phyloP scores from a whole-genome alignment of 805 yeast species.

The Starmerella floris region DNA sequence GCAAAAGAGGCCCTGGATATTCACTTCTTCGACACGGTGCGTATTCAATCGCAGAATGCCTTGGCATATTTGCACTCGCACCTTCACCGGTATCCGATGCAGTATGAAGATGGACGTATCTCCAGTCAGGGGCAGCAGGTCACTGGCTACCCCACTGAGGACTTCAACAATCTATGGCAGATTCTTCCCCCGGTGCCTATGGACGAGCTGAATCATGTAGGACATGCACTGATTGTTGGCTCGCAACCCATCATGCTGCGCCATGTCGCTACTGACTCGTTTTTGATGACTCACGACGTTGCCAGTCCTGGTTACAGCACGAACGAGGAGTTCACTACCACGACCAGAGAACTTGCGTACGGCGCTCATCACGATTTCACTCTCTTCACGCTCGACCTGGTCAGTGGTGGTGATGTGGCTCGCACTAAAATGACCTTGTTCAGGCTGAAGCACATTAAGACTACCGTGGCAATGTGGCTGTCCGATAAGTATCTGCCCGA shows the following conservation, averaged over 20 bases:
- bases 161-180: slow-evolving; percentile 69
- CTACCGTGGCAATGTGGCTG: slow-evolving; percentile 78
- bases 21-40: slow-evolving; percentile 47
- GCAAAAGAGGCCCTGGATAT: slow-evolving; percentile 54
- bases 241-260: slow-evolving; percentile 58
- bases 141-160: slow-evolving; percentile 75
- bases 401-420: slow-evolving; percentile 23
- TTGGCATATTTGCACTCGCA: slow-evolving; percentile 66
- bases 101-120: slow-evolving; percentile 91
- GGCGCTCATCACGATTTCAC: slow-evolving; percentile 60
- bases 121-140: slow-evolving; percentile 92
- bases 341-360: slow-evolving; percentile 58
- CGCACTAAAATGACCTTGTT: slow-evolving; percentile 69
- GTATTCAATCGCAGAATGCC: slow-evolving; percentile 59
- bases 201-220: slow-evolving; percentile 27
- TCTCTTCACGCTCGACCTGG: slow-evolving; percentile 46
- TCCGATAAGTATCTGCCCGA: slow-evolving; percentile 68
- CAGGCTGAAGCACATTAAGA: slow-evolving; percentile 51
- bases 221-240: slow-evolving; percentile 32
- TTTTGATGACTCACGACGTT: slow-evolving; percentile 71
- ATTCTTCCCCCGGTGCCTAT: slow-evolving; percentile 19
- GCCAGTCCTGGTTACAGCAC: slow-evolving; percentile 57
- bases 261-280: slow-evolving; percentile 58
- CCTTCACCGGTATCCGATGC: slow-evolving; percentile 67
- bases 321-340: slow-evolving; percentile 76